A percentile compares a stretch with the other conserved stretches of the same genome.
These are phyloP conservation scores for Xerocomus amazonicus DNA, from an alignment of 1,284 basidiomycete genomes.

Conservation along the genomic window DNA sequence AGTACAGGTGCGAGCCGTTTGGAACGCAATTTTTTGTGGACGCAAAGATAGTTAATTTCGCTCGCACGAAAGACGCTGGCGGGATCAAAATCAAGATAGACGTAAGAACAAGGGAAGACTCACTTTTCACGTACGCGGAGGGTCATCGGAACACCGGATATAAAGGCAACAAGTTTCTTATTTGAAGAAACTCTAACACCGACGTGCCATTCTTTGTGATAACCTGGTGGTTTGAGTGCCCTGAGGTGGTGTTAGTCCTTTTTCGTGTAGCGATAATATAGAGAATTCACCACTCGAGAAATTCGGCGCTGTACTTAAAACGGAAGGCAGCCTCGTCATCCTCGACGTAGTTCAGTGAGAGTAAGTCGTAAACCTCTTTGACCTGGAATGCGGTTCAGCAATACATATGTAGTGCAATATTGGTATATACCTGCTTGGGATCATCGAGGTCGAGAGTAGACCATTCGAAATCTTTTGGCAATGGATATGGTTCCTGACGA, in stretches of 20 bases:
- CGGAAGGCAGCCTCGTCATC: slow-evolving; percentile 95
- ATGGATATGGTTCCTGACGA: slow-evolving; percentile 80
- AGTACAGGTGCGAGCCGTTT: slow-evolving; percentile 95
- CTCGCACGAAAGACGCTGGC: slow-evolving; percentile 66
- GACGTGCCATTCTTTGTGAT: slow-evolving; percentile 91
- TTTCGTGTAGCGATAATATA: neutral
- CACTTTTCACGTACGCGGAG: slow-evolving; percentile 80
- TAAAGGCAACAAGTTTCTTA: slow-evolving; percentile 96
- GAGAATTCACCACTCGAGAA: slow-evolving; percentile 77
- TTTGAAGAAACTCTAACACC: slow-evolving; percentile 90
- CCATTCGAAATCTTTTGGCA: slow-evolving; percentile 97
- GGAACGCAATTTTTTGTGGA: slow-evolving; percentile 96
- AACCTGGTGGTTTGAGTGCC: slow-evolving; percentile 94
- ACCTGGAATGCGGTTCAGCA: slow-evolving; percentile 45
- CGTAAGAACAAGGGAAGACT: slow-evolving; percentile 24
- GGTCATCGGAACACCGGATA: slow-evolving; percentile 89
- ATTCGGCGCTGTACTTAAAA: slow-evolving; percentile 95
- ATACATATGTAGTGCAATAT: neutral
- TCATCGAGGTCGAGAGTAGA: slow-evolving; percentile 79
- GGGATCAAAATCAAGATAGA: slow-evolving; percentile 3
- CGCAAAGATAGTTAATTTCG: slow-evolving; percentile 98
- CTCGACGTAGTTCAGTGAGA: slow-evolving; percentile 95
- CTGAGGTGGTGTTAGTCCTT: slow-evolving; percentile 40
- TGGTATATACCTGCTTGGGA: slow-evolving; percentile 55
- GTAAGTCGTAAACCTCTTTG: slow-evolving; percentile 89